A percentile compares a stretch with the other conserved stretches of the same genome.
Conservation (phyloP, 2,329 filamentous ascomycete species). For the Fusarium nurragi region DNA sequence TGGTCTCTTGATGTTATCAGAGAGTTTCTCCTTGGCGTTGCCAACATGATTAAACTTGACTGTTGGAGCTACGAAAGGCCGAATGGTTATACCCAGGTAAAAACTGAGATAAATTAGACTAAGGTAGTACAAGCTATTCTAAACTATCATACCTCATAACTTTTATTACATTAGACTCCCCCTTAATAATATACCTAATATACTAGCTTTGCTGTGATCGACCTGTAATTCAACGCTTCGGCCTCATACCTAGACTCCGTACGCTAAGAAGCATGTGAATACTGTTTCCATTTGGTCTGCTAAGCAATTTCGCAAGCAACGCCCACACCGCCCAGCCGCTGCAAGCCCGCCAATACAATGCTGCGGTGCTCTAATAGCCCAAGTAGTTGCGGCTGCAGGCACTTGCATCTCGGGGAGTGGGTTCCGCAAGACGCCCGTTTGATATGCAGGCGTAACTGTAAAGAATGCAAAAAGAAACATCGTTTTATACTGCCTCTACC, state of each 20-base stretch:
- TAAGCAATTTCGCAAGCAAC: not conserved
- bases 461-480: not conserved
- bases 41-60: not conserved
- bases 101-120: not conserved
- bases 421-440: constrained; percentile 6
- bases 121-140: not conserved
- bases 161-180: too few species aligned
- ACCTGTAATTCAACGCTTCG: not conserved
- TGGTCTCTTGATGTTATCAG: constrained; percentile 9
- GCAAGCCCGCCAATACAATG: not conserved
- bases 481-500: constrained; percentile 2
- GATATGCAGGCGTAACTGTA: not conserved
- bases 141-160: too few species aligned
- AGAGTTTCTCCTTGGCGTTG: not conserved
- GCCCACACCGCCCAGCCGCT: constrained; percentile 8
- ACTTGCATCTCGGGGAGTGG: not conserved
- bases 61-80: too few species aligned
- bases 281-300: not conserved
- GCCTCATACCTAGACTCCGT: not conserved
- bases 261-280: constrained; percentile 3
- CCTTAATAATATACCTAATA: too few species aligned
- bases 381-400: constrained; percentile 7
- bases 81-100: not conserved
- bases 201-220: not conserved
- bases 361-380: not conserved